Percentiles rank a stretch among this genome's conserved stretches.
These are phyloP conservation scores for Ustilago bromivora DNA, from an alignment of 1,284 basidiomycete species.

Conservation along the genomic window DNA sequence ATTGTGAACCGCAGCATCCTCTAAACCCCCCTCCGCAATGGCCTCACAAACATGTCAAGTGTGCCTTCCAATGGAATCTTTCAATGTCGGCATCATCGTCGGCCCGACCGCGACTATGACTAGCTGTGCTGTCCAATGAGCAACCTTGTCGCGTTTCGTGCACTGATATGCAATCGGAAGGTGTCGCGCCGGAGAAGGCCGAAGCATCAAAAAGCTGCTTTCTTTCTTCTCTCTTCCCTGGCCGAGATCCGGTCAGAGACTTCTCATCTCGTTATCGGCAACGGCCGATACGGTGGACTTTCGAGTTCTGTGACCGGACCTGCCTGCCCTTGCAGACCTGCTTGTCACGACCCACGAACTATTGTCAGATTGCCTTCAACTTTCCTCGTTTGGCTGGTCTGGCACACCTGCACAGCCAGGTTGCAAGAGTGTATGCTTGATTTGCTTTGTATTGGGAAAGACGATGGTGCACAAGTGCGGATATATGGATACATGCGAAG, in stretches of 20 bases:
- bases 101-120: not conserved
- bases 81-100: not conserved
- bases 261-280: not conserved
- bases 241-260: not conserved
- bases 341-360: too few species aligned
- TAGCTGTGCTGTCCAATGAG: slow-evolving; percentile 1
- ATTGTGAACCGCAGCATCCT: not conserved
- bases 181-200: slow-evolving; percentile 15
- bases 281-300: not conserved
- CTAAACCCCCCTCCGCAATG: not conserved
- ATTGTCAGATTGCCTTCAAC: not conserved
- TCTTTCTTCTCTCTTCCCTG: not conserved
- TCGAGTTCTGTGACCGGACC: not conserved
- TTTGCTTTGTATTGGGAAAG: slow-evolving; percentile 12
- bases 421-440: not conserved
- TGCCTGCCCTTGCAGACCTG: too few species aligned
- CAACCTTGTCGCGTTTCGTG: not conserved
- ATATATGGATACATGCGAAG: slow-evolving; percentile 39
- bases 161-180: slow-evolving; percentile 1
- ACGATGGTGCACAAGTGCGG: slow-evolving; percentile 14
- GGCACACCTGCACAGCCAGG: not conserved
- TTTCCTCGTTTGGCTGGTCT: not conserved
- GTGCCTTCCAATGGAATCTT: not conserved
- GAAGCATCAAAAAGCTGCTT: not conserved
- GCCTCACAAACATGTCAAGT: not conserved